Conservation (phyloP, 2,329 filamentous ascomycete species). For the Epichloe typhina region DNA sequence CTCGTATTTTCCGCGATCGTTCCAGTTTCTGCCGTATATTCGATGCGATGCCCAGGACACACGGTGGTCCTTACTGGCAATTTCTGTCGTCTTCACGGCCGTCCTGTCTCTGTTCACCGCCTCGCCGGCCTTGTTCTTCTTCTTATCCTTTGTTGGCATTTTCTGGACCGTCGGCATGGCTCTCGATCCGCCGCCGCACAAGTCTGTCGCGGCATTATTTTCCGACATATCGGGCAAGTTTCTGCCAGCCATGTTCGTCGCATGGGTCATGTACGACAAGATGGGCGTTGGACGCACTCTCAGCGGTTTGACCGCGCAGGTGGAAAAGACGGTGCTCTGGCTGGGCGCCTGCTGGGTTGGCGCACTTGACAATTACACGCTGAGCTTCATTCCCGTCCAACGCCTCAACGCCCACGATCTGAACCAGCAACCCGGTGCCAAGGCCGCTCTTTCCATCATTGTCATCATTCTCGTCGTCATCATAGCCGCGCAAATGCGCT, state of each 20-base stretch:
- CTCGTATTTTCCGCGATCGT: slow-evolving; percentile 81
- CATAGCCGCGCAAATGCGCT: slow-evolving; percentile 65
- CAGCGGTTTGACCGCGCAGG: slow-evolving; percentile 59
- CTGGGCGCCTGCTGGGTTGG: slow-evolving; percentile 85
- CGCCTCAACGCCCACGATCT: slow-evolving; percentile 87
- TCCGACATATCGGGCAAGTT: slow-evolving; percentile 70
- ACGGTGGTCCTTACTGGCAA: slow-evolving; percentile 69
- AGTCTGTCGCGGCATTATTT: slow-evolving; percentile 55
- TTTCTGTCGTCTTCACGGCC: slow-evolving; percentile 69
- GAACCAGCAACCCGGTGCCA: slow-evolving; percentile 75
- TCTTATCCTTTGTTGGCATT: slow-evolving; percentile 64
- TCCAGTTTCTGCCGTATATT: slow-evolving; percentile 56
- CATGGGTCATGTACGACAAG: slow-evolving; percentile 76
- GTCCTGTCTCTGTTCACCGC: slow-evolving; percentile 71
- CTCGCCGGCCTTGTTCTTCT: slow-evolving; percentile 72
- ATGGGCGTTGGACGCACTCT: slow-evolving; percentile 65
- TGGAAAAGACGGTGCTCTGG: slow-evolving; percentile 87
- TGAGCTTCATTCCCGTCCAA: slow-evolving; percentile 85
- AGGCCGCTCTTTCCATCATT: slow-evolving; percentile 67
- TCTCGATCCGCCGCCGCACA: slow-evolving; percentile 66
- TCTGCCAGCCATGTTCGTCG: slow-evolving; percentile 75
- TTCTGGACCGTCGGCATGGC: slow-evolving; percentile 87
- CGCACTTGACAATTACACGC: slow-evolving; percentile 86
- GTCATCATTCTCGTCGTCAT: slow-evolving; percentile 57
- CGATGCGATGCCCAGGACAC: slow-evolving; percentile 60